A percentile compares a stretch with the other conserved stretches of the same genome.
phyloP scores from a whole-genome alignment of 306 rosid species.

The Argentina anserina region DNA sequence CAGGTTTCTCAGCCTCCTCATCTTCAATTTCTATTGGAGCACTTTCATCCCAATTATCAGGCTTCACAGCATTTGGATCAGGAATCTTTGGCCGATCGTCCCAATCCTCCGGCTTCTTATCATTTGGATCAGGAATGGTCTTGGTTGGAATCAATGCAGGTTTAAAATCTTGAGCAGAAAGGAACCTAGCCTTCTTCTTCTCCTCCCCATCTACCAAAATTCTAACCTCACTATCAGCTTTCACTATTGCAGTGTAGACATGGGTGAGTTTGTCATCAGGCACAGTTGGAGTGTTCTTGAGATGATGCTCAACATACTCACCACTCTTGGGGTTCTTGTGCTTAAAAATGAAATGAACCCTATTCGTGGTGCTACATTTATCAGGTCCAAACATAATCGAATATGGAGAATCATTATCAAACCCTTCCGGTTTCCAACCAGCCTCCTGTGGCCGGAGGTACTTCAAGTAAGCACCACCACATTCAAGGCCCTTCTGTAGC shows the following conservation, averaged over 20 bases:
- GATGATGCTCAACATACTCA: constrained; percentile 82
- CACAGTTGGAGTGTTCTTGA: constrained; percentile 78
- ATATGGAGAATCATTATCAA: constrained; percentile 72
- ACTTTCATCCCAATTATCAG: constrained; percentile 98
- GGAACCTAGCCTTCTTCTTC: constrained; percentile 44
- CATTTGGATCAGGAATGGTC: constrained; percentile 88
- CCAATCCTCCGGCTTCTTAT: constrained; percentile 92
- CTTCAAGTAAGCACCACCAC: constrained; percentile 96
- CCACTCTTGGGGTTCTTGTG: constrained; percentile 89
- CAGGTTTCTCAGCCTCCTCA: constrained; percentile 88
- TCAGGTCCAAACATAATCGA: constrained; percentile 95
- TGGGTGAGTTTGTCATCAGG: constrained; percentile 85
- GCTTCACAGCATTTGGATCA: constrained; percentile 73
- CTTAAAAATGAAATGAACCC: constrained; percentile 90
- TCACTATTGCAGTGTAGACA: constrained; percentile 80
- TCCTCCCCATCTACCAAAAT: constrained; percentile 52
- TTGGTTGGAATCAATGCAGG: constrained; percentile 73
- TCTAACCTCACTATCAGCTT: constrained; percentile 33
- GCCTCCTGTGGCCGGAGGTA: constrained; percentile 80
- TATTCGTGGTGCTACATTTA: constrained; percentile 86
- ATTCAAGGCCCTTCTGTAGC: constrained; percentile 86
- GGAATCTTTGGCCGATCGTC: constrained; percentile 82
- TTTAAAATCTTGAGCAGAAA: constrained; percentile 76
- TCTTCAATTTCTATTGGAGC: constrained; percentile 87
- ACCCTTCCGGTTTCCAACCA: constrained; percentile 76